Evolutionary conservation across 306 rosid genomes (phyloP).

Genomic region (Bauhinia variegata): DNA sequence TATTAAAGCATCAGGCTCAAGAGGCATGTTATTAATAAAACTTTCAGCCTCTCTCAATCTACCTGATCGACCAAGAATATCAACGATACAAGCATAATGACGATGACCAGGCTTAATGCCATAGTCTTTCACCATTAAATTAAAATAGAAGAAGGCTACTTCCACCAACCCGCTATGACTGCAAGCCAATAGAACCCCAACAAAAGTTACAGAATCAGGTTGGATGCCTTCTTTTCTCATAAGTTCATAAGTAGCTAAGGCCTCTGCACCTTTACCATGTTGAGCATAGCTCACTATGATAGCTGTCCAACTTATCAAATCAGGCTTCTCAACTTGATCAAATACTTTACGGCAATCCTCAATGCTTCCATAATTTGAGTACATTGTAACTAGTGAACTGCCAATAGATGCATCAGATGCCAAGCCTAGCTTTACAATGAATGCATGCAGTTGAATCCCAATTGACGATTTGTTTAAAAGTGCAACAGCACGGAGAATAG

Average conservation of each 20-base stretch:
- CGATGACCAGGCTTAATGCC: conserved; percentile 59
- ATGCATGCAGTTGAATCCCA: conserved; percentile 73
- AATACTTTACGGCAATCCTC: conserved; percentile 72
- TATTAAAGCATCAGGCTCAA: conserved; percentile 58
- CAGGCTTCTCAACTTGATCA: conserved; percentile 62
- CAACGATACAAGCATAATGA: conserved; percentile 78
- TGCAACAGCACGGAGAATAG: conserved; percentile 61
- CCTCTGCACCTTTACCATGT: conserved; percentile 76
- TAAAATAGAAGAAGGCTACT: conserved; percentile 68
- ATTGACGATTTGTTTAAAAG: conserved; percentile 42
- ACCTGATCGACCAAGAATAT: conserved; percentile 79
- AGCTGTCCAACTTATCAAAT: conserved; percentile 74
- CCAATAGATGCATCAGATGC: conserved; percentile 63
- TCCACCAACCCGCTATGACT: conserved; percentile 73
- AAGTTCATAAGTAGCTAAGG: conserved; percentile 63
- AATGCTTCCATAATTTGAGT: conserved; percentile 74
- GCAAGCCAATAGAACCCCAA: conserved; percentile 75
- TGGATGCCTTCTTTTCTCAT: conserved; percentile 66
- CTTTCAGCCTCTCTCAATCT: conserved; percentile 66
- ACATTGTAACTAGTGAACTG: conserved; percentile 73
- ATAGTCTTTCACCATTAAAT: conserved; percentile 62
- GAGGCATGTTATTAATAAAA: conserved; percentile 60
- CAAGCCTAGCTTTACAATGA: conserved; percentile 51
- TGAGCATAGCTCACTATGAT: conserved; percentile 78
- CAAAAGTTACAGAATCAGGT: conserved; percentile 81